A percentile compares a stretch with the other conserved stretches of the same genome.
Conservation (phyloP, 2,329 filamentous ascomycete species). For the Neospermospora avenae region DNA sequence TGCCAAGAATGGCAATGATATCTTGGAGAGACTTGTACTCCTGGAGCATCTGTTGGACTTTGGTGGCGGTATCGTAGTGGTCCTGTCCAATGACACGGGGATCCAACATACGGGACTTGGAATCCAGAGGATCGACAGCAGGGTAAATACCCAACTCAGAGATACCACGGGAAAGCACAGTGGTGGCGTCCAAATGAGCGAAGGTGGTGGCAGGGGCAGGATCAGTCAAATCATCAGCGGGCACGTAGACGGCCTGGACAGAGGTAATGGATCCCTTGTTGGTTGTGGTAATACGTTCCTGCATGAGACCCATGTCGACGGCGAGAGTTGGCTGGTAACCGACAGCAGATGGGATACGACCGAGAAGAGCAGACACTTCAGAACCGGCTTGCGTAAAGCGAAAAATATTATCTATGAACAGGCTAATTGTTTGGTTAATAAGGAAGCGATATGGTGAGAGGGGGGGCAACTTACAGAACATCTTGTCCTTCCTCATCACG, state of each 20-base stretch:
- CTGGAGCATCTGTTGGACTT: constrained; percentile 98
- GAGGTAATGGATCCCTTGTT: constrained; percentile 99
- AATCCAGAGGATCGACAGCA: constrained; percentile 98
- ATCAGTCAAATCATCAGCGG: constrained; percentile 99
- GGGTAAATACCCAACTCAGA: constrained; percentile 99
- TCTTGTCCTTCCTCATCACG: constrained; percentile 76
- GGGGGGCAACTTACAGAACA: constrained; percentile 51
- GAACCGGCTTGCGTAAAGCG: constrained; percentile 99
- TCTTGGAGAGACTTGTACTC: constrained; percentile 99
- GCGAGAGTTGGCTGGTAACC: constrained; percentile 99
- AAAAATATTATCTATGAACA: constrained; percentile 99
- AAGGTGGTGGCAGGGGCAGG: constrained; percentile 99
- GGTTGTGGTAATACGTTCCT: constrained; percentile 99
- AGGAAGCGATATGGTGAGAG: neutral
- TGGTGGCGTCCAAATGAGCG: constrained; percentile 99
- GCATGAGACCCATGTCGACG: constrained; percentile 99
- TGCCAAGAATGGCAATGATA: constrained; percentile 99
- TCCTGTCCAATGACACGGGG: constrained; percentile 97
- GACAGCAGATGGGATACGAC: constrained; percentile 99
- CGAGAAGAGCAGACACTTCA: constrained; percentile 97
- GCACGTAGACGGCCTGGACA: constrained; percentile 99
- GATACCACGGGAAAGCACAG: constrained; percentile 99
- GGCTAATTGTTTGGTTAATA: constrained; percentile 63
- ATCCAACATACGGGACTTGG: constrained; percentile 99
- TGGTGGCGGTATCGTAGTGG: constrained; percentile 92